Evolutionary conservation across 140 eudicot genomes (phyloP).

Genomic region (Oenanthe javanica): DNA sequence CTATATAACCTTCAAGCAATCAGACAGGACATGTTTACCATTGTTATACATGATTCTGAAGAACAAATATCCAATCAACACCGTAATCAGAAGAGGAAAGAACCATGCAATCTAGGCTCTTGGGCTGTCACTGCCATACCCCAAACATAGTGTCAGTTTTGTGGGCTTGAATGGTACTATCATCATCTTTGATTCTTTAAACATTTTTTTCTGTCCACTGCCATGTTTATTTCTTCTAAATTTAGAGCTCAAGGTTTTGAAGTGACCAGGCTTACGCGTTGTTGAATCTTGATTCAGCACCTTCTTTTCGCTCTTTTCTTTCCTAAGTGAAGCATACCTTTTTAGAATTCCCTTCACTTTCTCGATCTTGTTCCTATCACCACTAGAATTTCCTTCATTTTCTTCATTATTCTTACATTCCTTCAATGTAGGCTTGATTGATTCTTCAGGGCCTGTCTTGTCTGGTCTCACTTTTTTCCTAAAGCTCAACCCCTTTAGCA

Average conservation of each 20-base stretch:
- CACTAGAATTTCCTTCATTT: slow-evolving; percentile 7
- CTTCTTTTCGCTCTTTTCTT: slow-evolving; percentile 27
- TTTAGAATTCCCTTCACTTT: slow-evolving; percentile 49
- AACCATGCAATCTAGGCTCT: background rate
- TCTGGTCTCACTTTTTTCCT: slow-evolving; percentile 15
- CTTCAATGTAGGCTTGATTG: slow-evolving; percentile 19
- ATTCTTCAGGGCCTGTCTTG: slow-evolving; percentile 12
- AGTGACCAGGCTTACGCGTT: slow-evolving; percentile 22
- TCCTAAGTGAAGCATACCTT: slow-evolving; percentile 53
- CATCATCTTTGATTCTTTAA: slow-evolving; percentile 23
- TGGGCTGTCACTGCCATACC: slow-evolving; percentile 25
- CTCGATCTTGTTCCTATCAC: slow-evolving; percentile 38
- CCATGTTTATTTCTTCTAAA: slow-evolving; percentile 16
- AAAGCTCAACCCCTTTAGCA: slow-evolving; percentile 25
- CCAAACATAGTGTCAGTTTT: slow-evolving; percentile 26
- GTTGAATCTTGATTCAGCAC: slow-evolving; percentile 12
- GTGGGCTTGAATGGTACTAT: slow-evolving; percentile 22
- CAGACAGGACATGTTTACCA: background rate
- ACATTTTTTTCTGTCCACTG: slow-evolving; percentile 20
- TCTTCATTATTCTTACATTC: slow-evolving; percentile 9
- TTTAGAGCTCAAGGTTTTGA: slow-evolving; percentile 29
- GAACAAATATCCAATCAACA: background rate
- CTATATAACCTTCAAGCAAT: background rate
- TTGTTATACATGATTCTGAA: background rate
- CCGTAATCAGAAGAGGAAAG: background rate